Base-by-base conservation (phyloP, 2,329 filamentous ascomycete genomes). In the Knufia fluminis region DNA sequence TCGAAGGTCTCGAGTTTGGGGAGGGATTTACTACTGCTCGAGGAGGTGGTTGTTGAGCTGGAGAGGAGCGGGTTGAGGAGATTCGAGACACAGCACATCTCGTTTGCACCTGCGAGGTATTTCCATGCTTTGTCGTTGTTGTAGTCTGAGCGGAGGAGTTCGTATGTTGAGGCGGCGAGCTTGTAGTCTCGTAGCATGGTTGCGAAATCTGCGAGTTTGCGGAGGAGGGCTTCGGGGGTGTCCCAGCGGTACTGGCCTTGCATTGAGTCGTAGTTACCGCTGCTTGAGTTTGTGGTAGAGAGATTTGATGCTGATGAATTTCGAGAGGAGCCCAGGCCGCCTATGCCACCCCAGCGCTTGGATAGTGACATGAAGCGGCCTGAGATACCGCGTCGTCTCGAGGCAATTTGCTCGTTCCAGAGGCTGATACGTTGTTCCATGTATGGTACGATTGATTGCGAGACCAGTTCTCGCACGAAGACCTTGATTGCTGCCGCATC, bases 181-280 rank as follows among this genome's bases (percentile, higher is more conserved):
- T 94, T 96, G 81, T 85, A 98, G 66, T 98, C 94, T 26, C 92
- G 80, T 32, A 98, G 76, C 90, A 98, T 96, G 62, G 98, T 94
- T 9, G 89, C 83, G 67, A 91, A 97, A 64, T 98, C 92, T 38
- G 87, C 92, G 43, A 98, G 72, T 62, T 94, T 94, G 31, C 92
- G 83, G 79, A 98, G 86, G 44, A 92, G 78, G 2, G 91, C 90
- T 70, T 98, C 94, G 0, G 89, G 82, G 0, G 85, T 73, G 54
- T 94, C 88, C 0, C 87, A 84, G 22, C 78, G 76, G 66, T 97
- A 98, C 64, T 86, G 94, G 1, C 89, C 89, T 58, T 79, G 76
- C 4, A 80, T 66, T 32, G 76, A 68, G 65, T 96, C 88, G 66
- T 94, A 96, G 61, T 89, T 94, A 59, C 59, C 73, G 63, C 60